Evolutionary conservation across 2,329 filamentous ascomycete species (phyloP), one percentile per base, ranked within the genome.

Genomic region (Aspergillus pseudotamarii): DNA sequence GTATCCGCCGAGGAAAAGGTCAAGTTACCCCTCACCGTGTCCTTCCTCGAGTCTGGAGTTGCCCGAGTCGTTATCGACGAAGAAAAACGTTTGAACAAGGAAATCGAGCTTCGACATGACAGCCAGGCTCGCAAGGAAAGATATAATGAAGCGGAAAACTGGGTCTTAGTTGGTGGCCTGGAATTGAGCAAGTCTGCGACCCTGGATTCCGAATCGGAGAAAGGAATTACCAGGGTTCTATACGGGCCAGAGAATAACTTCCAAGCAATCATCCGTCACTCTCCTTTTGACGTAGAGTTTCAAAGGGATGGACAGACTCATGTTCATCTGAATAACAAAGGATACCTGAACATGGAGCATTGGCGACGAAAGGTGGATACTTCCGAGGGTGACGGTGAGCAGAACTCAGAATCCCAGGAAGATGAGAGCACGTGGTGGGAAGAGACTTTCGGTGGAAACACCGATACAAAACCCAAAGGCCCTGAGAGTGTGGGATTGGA

Each of bases 391-490:
- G 82, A 78, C 66, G 80, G 83, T 57, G 72, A 82, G 57, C 76
- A 81, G 30, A 76, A 80, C 14, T 76, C 78, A 57, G 67, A 69
- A 46, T 66, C 76, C 41, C 73, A 76, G 41, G 72, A 80, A 12
- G 84, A 83, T 68, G 91, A 97, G 75, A 91, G 89, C 79, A 97
- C 94, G 4, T 97, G 93, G 93, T 99, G 95, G 95, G 95, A 99
- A 8, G 95, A 99, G 81, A 88, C 86, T 0, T 99, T 99, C 77
- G 94, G 94, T 67, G 94, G 94, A 65, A 96, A 95, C 76, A 98
- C 94, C 0, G 95, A 99, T 78, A 88, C 90, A 6, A 99, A 99
- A 80, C 94, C 95, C n/a, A 89, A 89, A 72, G 95, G 95, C 1
- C 95, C 95, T 0, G 95, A 99, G 79, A 95, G 94, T 75, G 85